Percentiles rank a stretch among this genome's conserved stretches.
These are phyloP conservation scores for Diaporthe caulivora DNA, from an alignment of 2,329 filamentous ascomycete genomes.

Conservation along the genomic window DNA sequence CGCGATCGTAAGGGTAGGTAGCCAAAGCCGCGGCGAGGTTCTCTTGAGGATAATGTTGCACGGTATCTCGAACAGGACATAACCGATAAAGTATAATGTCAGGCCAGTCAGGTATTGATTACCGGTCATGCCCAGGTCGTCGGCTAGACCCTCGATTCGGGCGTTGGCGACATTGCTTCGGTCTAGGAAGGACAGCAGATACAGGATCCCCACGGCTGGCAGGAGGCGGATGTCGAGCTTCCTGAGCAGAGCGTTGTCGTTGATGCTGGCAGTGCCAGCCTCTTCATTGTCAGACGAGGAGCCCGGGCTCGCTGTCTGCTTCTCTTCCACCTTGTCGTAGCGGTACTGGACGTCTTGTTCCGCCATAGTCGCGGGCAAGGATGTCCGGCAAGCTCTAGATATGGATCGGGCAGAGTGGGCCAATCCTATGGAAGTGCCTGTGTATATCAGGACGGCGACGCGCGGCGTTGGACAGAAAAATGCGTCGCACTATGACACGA, in stretches of 20 bases:
- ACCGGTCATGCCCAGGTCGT: conserved; percentile 66
- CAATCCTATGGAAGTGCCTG: not conserved
- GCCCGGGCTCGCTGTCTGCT: conserved; percentile 21
- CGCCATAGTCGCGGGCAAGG: conserved; percentile 9
- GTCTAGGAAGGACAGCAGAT: conserved; percentile 69
- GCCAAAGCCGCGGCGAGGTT: conserved; percentile 68
- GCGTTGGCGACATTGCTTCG: conserved; percentile 72
- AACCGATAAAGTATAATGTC: conserved; percentile 75
- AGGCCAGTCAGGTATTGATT: conserved; percentile 75
- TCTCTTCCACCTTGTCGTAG: conserved; percentile 23
- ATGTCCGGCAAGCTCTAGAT: too few species aligned
- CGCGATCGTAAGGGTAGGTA: conserved; percentile 67
- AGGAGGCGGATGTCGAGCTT: conserved; percentile 67
- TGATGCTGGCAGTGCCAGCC: conserved; percentile 48
- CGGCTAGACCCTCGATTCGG: conserved; percentile 65
- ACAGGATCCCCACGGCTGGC: conserved; percentile 66
- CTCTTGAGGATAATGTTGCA: conserved; percentile 73
- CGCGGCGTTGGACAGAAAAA: not conserved
- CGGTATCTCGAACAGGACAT: conserved; percentile 70
- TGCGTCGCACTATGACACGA: not conserved
- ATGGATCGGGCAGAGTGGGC: not conserved
- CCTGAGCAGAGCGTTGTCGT: conserved; percentile 69
- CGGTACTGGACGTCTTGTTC: conserved; percentile 22
- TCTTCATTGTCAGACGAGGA: conserved; percentile 33
- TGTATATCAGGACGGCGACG: not conserved